These are phyloP conservation scores for Triglochin maritima DNA, from an alignment of 106 monocot species.

Conservation along the genomic window DNA sequence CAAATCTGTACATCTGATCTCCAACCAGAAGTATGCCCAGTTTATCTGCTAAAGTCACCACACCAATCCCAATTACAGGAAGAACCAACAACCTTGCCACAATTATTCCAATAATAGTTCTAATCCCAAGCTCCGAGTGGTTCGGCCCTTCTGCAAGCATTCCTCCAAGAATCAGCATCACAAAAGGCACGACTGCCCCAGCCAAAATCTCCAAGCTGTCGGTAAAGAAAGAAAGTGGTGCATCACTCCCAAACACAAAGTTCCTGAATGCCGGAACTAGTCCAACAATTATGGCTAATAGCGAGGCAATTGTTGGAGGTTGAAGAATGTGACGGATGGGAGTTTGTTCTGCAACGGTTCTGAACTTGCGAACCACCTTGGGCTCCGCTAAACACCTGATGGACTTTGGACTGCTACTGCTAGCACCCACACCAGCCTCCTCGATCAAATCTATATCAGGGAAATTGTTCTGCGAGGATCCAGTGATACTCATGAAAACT, in stretches of 20 bases:
- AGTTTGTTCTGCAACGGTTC: slow-evolving; percentile 85
- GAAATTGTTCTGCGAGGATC: slow-evolving; percentile 6
- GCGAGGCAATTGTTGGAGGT: slow-evolving; percentile 87
- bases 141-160: slow-evolving; percentile 86
- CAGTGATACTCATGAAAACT: slow-evolving; percentile 23
- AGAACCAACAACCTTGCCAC: slow-evolving; percentile 73
- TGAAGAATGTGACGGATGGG: slow-evolving; percentile 82
- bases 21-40: slow-evolving; percentile 39
- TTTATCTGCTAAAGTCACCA: slow-evolving; percentile 50
- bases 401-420: slow-evolving; percentile 58
- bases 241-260: slow-evolving; percentile 67
- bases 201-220: slow-evolving; percentile 92
- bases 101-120: slow-evolving; percentile 66
- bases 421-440: slow-evolving; percentile 8
- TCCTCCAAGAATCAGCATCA: slow-evolving; percentile 92
- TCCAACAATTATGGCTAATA: slow-evolving; percentile 70
- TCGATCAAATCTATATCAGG: slow-evolving; percentile 2
- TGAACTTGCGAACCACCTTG: slow-evolving; percentile 61
- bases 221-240: slow-evolving; percentile 71
- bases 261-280: slow-evolving; percentile 52
- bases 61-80: slow-evolving; percentile 68
- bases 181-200: slow-evolving; percentile 76
- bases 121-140: slow-evolving; percentile 57
- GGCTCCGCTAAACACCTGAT: slow-evolving; percentile 82
- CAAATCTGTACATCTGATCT: slow-evolving; percentile 73